phyloP scores from a whole-genome alignment of 208 protist species.

The Trypanosoma vivax region DNA sequence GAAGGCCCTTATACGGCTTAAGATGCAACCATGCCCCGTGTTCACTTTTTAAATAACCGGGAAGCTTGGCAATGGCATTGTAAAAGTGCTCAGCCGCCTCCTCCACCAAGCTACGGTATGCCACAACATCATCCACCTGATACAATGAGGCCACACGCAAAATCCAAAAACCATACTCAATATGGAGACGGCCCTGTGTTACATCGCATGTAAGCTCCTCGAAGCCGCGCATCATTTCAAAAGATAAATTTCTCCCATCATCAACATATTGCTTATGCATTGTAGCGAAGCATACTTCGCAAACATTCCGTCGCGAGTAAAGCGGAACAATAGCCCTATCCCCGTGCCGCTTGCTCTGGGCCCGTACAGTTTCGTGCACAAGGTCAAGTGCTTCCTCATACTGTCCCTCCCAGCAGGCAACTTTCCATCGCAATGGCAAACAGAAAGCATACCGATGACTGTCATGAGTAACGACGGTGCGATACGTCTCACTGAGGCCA shows the following conservation, averaged over 20 bases:
- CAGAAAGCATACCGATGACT: slow-evolving; percentile 72
- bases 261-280: slow-evolving; percentile 28
- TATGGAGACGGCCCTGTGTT: slow-evolving; percentile 57
- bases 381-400: slow-evolving; percentile 42
- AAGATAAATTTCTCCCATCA: slow-evolving; percentile 38
- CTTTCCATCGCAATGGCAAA: slow-evolving; percentile 57
- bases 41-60: slow-evolving; percentile 63
- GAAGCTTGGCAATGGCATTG: slow-evolving; percentile 54
- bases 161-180: slow-evolving; percentile 70
- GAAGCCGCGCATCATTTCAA: slow-evolving; percentile 33
- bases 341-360: slow-evolving; percentile 23
- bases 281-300: slow-evolving; percentile 48
- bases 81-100: slow-evolving; percentile 57
- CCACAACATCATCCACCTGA: slow-evolving; percentile 23
- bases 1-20: slow-evolving; percentile 67
- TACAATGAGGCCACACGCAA: slow-evolving; percentile 31
- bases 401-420: slow-evolving; percentile 53
- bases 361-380: slow-evolving; percentile 31
- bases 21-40: slow-evolving; percentile 75
- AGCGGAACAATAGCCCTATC: slow-evolving; percentile 22
- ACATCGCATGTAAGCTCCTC: slow-evolving; percentile 41
- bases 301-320: slow-evolving; percentile 37
- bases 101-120: slow-evolving; percentile 43
- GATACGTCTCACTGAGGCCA: slow-evolving; percentile 39
- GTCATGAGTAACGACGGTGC: slow-evolving; percentile 28